These are phyloP conservation scores for Collybiopsis luxurians DNA, from an alignment of 768 basidiomycete genomes.

Conservation along the genomic window DNA sequence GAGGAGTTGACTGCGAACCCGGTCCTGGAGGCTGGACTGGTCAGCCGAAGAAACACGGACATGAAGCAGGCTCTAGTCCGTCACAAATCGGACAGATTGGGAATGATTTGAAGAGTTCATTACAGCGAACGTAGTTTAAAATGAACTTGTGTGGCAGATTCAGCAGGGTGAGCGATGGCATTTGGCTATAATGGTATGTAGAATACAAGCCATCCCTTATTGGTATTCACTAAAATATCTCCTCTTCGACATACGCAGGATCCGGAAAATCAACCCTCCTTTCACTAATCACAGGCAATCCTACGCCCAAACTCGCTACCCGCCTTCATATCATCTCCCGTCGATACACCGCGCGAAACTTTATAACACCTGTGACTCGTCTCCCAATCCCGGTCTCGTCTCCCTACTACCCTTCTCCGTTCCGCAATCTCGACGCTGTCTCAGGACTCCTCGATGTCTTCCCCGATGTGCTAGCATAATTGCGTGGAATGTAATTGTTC, in stretches of 20 bases:
- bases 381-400: constrained; percentile 54
- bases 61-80: too few relatives aligned
- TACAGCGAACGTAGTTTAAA: constrained; percentile 74
- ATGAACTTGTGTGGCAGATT: constrained; percentile 80
- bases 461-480: constrained; percentile 66
- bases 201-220: too few relatives aligned
- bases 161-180: constrained; percentile 85
- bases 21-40: neutral
- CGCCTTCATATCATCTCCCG: constrained; percentile 38
- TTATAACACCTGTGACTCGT: constrained; percentile 57
- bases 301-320: constrained; percentile 58
- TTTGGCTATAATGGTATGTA: constrained; percentile 79
- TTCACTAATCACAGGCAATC: constrained; percentile 88
- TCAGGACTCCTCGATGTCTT: constrained; percentile 86
- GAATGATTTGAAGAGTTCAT: constrained; percentile 60
- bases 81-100: constrained; percentile 34
- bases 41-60: neutral
- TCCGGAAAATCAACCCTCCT: constrained; percentile 95
- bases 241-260: too few relatives aligned
- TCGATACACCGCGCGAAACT: constrained; percentile 26
- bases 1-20: constrained; percentile 21
- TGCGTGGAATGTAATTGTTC: constrained; percentile 79
- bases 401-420: constrained; percentile 67
- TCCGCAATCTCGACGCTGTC: constrained; percentile 75
- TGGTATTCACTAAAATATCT: too few relatives aligned